Conservation (phyloP, 306 rosid species). For the Leucaena leucocephala region DNA sequence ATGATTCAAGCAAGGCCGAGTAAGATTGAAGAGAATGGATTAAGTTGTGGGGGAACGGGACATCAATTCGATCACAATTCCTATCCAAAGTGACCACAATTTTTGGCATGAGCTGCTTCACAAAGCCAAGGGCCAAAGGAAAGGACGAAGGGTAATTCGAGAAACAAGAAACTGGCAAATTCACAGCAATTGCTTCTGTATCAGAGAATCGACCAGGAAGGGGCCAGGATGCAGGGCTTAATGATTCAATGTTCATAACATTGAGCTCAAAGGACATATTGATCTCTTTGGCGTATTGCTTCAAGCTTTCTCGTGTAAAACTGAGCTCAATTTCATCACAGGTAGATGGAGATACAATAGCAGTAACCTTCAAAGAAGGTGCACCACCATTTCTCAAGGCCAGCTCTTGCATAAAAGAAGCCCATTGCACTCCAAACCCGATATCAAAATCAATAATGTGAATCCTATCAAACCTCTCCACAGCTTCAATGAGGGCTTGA, state of each 20-base stretch:
- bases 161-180: conserved; percentile 68
- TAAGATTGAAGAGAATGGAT: conserved; percentile 63
- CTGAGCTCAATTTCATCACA: conserved; percentile 70
- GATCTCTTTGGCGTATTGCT: conserved; percentile 66
- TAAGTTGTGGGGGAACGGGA: conserved; percentile 57
- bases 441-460: conserved; percentile 86
- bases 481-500: conserved; percentile 82
- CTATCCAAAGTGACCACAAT: conserved; percentile 68
- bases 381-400: conserved; percentile 59
- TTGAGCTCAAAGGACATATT: conserved; percentile 68
- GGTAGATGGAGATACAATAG: conserved; percentile 65
- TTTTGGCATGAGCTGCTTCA: conserved; percentile 76
- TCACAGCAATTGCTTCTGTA: conserved; percentile 69
- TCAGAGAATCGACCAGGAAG: conserved; percentile 48
- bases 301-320: conserved; percentile 70
- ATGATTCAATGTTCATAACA: conserved; percentile 58
- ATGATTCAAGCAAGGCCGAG: conserved; percentile 71
- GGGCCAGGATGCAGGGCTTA: conserved; percentile 65
- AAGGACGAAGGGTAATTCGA: conserved; percentile 46
- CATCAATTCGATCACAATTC: conserved; percentile 66
- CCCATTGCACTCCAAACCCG: conserved; percentile 92
- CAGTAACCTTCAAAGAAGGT: conserved; percentile 73
- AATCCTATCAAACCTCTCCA: conserved; percentile 65
- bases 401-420: conserved; percentile 89
- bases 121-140: conserved; percentile 62